Percentiles rank a stretch among this genome's conserved stretches.
Conservation (phyloP, 2,329 filamentous ascomycete genomes). For the Fusarium mexicanum region DNA sequence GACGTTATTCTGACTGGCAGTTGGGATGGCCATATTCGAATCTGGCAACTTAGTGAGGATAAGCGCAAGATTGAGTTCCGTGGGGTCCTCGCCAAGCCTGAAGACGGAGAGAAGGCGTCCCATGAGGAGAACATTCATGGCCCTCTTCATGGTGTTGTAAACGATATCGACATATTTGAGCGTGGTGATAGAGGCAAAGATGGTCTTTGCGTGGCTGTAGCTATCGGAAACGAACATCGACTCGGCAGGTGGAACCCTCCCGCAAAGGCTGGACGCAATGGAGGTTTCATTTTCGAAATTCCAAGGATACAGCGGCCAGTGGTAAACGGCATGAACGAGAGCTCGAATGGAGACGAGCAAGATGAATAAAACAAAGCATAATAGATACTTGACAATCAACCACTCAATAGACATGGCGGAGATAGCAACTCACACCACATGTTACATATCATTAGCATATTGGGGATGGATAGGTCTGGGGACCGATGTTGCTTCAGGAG, state of each 20-base stretch:
- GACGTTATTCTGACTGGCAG: slow-evolving; percentile 91
- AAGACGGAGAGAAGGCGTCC: slow-evolving; percentile 30
- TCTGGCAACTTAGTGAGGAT: slow-evolving; percentile 86
- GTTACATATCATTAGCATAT: slow-evolving; percentile 26
- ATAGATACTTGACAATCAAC: slow-evolving; percentile 33
- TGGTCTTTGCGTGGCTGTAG: slow-evolving; percentile 86
- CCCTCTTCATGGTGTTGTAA: slow-evolving; percentile 79
- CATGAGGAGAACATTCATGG: slow-evolving; percentile 46
- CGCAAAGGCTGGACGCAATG: slow-evolving; percentile 72
- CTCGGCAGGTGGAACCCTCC: slow-evolving; percentile 82
- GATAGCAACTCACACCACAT: slow-evolving; percentile 21
- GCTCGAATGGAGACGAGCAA: slow-evolving; percentile 30
- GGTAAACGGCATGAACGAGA: slow-evolving; percentile 49
- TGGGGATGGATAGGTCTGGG: slow-evolving; percentile 2
- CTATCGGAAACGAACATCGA: slow-evolving; percentile 85
- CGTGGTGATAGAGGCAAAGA: slow-evolving; percentile 79
- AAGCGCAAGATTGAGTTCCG: slow-evolving; percentile 79
- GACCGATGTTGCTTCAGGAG: slow-evolving; percentile 11
- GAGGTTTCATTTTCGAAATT: slow-evolving; percentile 88
- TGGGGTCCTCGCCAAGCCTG: slow-evolving; percentile 68
- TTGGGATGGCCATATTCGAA: slow-evolving; percentile 87
- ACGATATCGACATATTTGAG: slow-evolving; percentile 89
- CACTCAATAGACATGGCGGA: slow-evolving; percentile 39
- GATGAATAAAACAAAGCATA: slow-evolving; percentile 41
- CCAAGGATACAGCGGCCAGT: slow-evolving; percentile 55